phyloP scores from a whole-genome alignment of 352 stramenopile genomes.

The Stephanocyclus meneghinianus region DNA sequence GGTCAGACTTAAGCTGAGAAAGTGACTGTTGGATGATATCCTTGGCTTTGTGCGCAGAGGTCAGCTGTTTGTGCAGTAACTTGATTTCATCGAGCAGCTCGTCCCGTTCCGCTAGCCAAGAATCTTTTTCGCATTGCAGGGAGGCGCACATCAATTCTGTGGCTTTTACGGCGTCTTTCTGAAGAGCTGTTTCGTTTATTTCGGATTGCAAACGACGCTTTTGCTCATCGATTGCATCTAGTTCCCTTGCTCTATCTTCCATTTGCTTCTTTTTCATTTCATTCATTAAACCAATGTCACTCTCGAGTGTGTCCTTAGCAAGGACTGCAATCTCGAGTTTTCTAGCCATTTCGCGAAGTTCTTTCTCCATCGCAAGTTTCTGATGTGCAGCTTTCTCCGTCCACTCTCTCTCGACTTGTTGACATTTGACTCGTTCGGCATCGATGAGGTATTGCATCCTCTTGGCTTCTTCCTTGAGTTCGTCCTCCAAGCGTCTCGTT shows the following conservation, averaged over 20 bases:
- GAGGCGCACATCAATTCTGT: conserved; percentile 32
- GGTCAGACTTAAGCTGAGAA: background rate
- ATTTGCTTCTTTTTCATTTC: conserved; percentile 38
- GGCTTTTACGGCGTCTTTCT: conserved; percentile 31
- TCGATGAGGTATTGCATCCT: conserved; percentile 36
- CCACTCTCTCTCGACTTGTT: conserved; percentile 30
- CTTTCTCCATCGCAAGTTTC: conserved; percentile 22
- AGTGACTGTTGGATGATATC: conserved; percentile 6
- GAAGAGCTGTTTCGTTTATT: conserved; percentile 16
- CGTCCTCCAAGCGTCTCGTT: conserved; percentile 24
- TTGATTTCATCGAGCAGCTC: conserved; percentile 3
- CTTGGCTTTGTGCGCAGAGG: background rate
- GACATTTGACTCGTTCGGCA: conserved; percentile 17
- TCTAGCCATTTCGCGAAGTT: conserved; percentile 19
- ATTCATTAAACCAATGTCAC: conserved; percentile 43
- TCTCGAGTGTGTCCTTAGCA: conserved; percentile 41
- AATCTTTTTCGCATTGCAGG: conserved; percentile 25
- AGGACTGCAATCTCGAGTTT: conserved; percentile 15
- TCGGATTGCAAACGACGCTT: conserved; percentile 33
- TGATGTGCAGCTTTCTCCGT: conserved; percentile 21
- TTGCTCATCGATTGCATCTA: conserved; percentile 40
- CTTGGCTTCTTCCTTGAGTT: conserved; percentile 38
- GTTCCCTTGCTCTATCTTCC: conserved; percentile 35
- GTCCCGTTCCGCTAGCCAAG: conserved; percentile 1
- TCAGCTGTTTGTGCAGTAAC: background rate